phyloP scores from a whole-genome alignment of 257 asterid species.

The Scutellaria minor region DNA sequence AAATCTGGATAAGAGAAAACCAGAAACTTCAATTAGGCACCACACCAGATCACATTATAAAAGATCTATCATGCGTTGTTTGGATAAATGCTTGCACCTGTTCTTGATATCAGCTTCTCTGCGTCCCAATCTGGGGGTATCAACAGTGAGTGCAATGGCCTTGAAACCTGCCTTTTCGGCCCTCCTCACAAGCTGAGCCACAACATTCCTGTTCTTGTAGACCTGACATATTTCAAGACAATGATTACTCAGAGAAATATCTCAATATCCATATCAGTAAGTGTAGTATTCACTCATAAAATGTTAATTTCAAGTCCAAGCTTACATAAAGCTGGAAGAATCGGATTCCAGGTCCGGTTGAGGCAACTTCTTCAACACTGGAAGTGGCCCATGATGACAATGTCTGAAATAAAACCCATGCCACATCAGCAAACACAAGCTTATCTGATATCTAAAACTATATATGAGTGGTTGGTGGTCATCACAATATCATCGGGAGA shows the following conservation, averaged over 20 bases:
- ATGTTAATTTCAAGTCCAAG: slow-evolving; percentile 35
- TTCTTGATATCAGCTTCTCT: slow-evolving; percentile 92
- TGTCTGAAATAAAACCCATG: slow-evolving; percentile 58
- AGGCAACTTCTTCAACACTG: slow-evolving; percentile 88
- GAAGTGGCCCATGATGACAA: slow-evolving; percentile 68
- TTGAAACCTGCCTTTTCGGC: slow-evolving; percentile 94
- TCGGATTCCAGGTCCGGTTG: slow-evolving; percentile 62
- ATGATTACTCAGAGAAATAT: neutral
- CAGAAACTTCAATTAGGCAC: slow-evolving; percentile 15
- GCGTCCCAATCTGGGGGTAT: slow-evolving; percentile 90
- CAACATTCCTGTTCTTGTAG: slow-evolving; percentile 87
- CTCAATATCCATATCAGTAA: neutral
- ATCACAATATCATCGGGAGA: neutral
- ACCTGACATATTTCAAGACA: slow-evolving; percentile 51
- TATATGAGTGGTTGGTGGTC: neutral
- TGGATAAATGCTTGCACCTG: slow-evolving; percentile 45
- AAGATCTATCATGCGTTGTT: slow-evolving; percentile 6
- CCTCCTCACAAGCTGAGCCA: slow-evolving; percentile 88
- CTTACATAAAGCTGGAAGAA: slow-evolving; percentile 61
- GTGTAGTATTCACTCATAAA: neutral
- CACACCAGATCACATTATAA: neutral
- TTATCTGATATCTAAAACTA: neutral
- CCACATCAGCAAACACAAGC: slow-evolving; percentile 29
- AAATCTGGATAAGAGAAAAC: slow-evolving; percentile 48
- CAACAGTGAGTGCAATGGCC: slow-evolving; percentile 96